Percentiles rank a stretch among this genome's conserved stretches.
Conservation (phyloP, 2,329 filamentous ascomycete species). For the Penicillium sp. region DNA sequence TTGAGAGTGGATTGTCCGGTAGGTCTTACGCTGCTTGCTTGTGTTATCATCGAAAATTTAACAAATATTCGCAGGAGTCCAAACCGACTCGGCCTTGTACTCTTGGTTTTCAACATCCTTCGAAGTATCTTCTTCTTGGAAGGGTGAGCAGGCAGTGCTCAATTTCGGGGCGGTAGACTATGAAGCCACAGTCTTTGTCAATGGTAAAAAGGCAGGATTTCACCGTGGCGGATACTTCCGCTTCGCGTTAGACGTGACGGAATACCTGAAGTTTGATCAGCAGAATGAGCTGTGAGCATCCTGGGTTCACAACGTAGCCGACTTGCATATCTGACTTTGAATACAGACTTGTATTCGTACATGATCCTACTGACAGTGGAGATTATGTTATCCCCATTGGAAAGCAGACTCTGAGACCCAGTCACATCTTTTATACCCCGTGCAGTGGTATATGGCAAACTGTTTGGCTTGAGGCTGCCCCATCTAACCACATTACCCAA, state of each 20-base stretch:
- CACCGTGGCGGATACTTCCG: slow-evolving; percentile 62
- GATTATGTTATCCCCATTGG: slow-evolving; percentile 61
- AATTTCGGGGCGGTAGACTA: slow-evolving; percentile 55
- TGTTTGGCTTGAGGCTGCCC: slow-evolving; percentile 68
- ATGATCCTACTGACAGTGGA: slow-evolving; percentile 63
- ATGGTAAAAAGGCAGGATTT: slow-evolving; percentile 52
- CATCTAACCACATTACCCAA: slow-evolving; percentile 55
- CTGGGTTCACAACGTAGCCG: neutral
- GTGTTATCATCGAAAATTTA: neutral
- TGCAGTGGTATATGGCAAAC: slow-evolving; percentile 74
- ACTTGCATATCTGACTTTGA: neutral
- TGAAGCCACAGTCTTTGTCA: slow-evolving; percentile 57
- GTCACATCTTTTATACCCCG: slow-evolving; percentile 66
- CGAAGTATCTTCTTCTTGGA: slow-evolving; percentile 46
- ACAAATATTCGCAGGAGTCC: slow-evolving; percentile 32
- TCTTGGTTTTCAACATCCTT: slow-evolving; percentile 53
- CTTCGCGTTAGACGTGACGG: slow-evolving; percentile 60
- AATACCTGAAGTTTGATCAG: slow-evolving; percentile 40
- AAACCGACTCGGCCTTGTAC: slow-evolving; percentile 37
- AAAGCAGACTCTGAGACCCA: slow-evolving; percentile 58
- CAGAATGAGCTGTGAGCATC: slow-evolving; percentile 55
- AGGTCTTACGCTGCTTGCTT: neutral
- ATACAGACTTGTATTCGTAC: slow-evolving; percentile 60
- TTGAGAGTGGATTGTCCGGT: slow-evolving; percentile 55
- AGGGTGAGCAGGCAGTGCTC: slow-evolving; percentile 42